phyloP scores from a whole-genome alignment of 1,284 basidiomycete genomes.

The Marasmius sp. region DNA sequence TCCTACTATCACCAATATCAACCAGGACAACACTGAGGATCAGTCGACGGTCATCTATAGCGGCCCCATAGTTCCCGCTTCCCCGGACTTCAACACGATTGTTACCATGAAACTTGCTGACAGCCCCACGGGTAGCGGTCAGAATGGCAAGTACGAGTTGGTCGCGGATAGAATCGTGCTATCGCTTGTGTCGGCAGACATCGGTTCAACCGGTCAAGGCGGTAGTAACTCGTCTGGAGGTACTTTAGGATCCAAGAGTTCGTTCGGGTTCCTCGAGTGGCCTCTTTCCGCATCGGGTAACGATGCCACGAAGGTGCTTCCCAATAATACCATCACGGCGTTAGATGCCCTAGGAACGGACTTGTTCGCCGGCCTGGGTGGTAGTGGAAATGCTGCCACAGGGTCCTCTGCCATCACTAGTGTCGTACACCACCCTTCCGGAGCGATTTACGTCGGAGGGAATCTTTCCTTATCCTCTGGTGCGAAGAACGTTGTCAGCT shows the following conservation, averaged over 20 bases:
- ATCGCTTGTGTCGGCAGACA: conserved; percentile 62
- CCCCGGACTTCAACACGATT: conserved; percentile 71
- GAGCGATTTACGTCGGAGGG: conserved; percentile 76
- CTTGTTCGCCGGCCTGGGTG: conserved; percentile 57
- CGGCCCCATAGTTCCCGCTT: conserved; percentile 78
- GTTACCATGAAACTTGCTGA: conserved; percentile 71
- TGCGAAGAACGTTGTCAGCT: conserved; percentile 73
- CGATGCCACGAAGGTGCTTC: conserved; percentile 59
- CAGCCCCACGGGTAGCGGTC: conserved; percentile 57
- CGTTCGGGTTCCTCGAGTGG: conserved; percentile 84
- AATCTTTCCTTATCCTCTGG: conserved; percentile 67
- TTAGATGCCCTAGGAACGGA: conserved; percentile 65
- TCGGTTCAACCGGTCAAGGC: conserved; percentile 29
- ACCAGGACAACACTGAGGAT: conserved; percentile 75
- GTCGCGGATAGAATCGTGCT: conserved; percentile 83
- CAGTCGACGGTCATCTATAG: conserved; percentile 68
- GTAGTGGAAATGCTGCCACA: conserved; percentile 30
- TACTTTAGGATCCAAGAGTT: conserved; percentile 33
- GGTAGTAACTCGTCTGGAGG: conserved; percentile 28
- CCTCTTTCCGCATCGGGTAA: conserved; percentile 45
- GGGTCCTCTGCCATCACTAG: conserved; percentile 45
- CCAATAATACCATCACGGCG: conserved; percentile 73
- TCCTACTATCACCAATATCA: conserved; percentile 68
- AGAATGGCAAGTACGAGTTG: conserved; percentile 69
- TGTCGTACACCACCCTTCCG: conserved; percentile 65